Evolutionary conservation across 441 rosid species (phyloP).

Genomic region (Erodium moschatum): DNA sequence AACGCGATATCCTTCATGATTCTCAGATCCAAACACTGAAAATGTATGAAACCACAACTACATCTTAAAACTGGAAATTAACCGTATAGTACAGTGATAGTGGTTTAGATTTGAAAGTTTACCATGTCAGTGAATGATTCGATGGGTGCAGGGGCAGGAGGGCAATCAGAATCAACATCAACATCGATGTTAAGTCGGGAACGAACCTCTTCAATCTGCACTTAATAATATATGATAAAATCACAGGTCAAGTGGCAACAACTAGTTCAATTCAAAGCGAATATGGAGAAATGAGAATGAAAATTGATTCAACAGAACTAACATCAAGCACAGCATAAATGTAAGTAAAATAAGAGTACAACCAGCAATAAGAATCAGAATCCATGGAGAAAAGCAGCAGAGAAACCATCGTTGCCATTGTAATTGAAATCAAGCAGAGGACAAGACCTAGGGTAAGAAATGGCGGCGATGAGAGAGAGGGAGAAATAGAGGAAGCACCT

Average conservation of each 20-base stretch:
- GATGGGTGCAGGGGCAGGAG: conserved; percentile 27
- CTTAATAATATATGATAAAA: neutral
- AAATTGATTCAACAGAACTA: neutral
- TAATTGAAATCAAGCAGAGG: no score
- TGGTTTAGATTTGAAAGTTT: neutral
- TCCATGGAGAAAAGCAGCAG: no score
- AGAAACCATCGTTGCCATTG: no score
- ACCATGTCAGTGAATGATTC: conserved; percentile 36
- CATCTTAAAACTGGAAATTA: neutral
- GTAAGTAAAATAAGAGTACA: neutral
- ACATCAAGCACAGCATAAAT: neutral
- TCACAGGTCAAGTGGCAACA: neutral
- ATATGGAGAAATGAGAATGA: no score
- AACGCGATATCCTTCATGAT: conserved; percentile 30
- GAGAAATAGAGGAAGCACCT: conserved; percentile 13
- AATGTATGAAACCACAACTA: neutral
- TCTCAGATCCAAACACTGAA: conserved; percentile 27
- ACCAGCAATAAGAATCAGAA: no score
- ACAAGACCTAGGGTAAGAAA: no score
- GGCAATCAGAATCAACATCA: conserved; percentile 23
- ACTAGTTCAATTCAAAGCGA: neutral
- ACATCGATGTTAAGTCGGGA: conserved; percentile 29
- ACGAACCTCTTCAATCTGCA: conserved; percentile 32
- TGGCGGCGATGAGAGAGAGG: no score
- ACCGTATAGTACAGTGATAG: neutral